These are phyloP conservation scores for Fraxinus latifolia DNA, from an alignment of 305 asterid genomes.

Conservation along the genomic window DNA sequence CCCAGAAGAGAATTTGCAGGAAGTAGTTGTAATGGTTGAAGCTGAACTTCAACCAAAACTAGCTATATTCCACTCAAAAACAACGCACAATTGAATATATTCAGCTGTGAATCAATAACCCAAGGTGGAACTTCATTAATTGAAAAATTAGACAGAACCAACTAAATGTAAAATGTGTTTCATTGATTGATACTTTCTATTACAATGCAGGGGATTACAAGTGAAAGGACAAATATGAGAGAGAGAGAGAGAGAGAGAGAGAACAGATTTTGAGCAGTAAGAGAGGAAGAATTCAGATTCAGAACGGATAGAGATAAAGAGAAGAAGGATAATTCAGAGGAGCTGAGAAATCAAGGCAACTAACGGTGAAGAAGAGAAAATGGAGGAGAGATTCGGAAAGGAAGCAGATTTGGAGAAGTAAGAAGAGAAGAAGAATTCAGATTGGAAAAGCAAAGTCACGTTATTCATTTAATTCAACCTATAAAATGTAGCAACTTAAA, in stretches of 20 bases:
- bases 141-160: neutral
- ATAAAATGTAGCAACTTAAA: no score
- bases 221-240: neutral
- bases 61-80: neutral
- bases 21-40: constrained; percentile 18
- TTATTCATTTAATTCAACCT: no score
- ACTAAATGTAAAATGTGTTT: neutral
- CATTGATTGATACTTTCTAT: neutral
- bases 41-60: neutral
- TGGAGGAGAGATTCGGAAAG: neutral
- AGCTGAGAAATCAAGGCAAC: neutral
- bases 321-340: neutral
- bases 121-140: neutral
- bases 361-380: neutral
- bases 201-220: neutral
- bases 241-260: neutral
- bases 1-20: constrained; percentile 38
- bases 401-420: neutral
- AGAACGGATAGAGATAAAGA: neutral
- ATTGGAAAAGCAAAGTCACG: neutral
- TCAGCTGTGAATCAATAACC: neutral
- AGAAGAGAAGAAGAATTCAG: neutral
- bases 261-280: neutral
- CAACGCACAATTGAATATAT: neutral
- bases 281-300: neutral